Evolutionary conservation across 1,284 basidiomycete genomes (phyloP), one percentile per base, ranked within the genome.

Genomic region (Ganoderma lingzhi): DNA sequence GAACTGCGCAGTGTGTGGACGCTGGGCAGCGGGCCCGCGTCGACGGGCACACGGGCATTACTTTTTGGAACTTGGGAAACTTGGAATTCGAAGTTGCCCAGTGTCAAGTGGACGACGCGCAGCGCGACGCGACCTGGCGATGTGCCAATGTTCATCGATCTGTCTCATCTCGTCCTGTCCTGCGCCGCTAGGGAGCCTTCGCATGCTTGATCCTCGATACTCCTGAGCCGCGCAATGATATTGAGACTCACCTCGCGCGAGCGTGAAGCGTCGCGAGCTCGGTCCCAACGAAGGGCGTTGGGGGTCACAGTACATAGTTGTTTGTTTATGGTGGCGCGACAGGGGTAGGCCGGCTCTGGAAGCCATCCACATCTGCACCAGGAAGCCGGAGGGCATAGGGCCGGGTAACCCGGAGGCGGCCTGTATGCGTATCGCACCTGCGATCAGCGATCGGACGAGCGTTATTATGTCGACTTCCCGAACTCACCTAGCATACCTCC

Each of bases 401-500:
- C 48, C 48, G 48, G 48, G 48, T 14, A 12, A 51, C 48, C 48
- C 23, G 48, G n/a, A 51, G n/a, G n/a, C 23, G 35, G 35, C 23
- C 23, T 28, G 48, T 51, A n/a, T 10, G 45, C 45, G 12, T 28
- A 51, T 51, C 48, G 23, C 23, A 51, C 23, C 48, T 14, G 23
- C 23, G 48, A 51, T 51, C 48, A 51, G 48, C 48, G 48, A 51
- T 51, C 48, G 48, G 23, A 51, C 48, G 48, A 23, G 48, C 48
- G 48, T 51, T 51, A 51, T 51, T 51, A 10, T 9, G 8, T 23
- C 23, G 12, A 48, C 48, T 51, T 51, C 48, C 23, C 23, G 23
- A 28, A 28, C 48, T 28, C 48, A 28, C 48, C 48, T 51, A 10
- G 28, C 48, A 51, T 51, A 12, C 23, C 48, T 10, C 23, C 48